These are phyloP conservation scores for Pseudogymnoascus pannorum DNA, from an alignment of 2,329 filamentous ascomycete species.

Conservation along the genomic window DNA sequence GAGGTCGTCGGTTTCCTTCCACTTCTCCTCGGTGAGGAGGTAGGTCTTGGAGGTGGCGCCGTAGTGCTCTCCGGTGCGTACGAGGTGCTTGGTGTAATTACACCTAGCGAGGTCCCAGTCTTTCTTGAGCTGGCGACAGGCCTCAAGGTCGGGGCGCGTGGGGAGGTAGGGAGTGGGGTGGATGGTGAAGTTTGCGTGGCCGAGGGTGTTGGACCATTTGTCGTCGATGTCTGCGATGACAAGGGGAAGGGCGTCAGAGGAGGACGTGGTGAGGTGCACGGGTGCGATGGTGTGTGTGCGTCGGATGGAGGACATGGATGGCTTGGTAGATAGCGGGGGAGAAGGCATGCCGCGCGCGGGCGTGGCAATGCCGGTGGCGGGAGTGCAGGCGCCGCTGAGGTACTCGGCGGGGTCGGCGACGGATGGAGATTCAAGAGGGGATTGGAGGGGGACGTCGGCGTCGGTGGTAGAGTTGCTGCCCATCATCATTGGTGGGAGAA, in stretches of 20 bases:
- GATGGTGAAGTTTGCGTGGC: slow-evolving; percentile 91
- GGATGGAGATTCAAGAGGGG: slow-evolving; percentile 79
- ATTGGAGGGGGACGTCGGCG: slow-evolving; percentile 55
- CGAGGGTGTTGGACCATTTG: slow-evolving; percentile 76
- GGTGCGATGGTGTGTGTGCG: slow-evolving; percentile 34
- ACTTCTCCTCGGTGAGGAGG: slow-evolving; percentile 78
- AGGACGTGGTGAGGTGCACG: slow-evolving; percentile 40
- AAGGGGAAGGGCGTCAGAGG: slow-evolving; percentile 53
- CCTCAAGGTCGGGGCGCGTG: slow-evolving; percentile 44
- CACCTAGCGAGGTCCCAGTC: slow-evolving; percentile 78
- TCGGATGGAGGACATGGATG: slow-evolving; percentile 70
- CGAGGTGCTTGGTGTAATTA: slow-evolving; percentile 85
- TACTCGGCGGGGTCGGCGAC: slow-evolving; percentile 47
- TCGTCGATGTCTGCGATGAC: slow-evolving; percentile 64
- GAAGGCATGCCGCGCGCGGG: slow-evolving; percentile 44
- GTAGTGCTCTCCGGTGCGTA: slow-evolving; percentile 84
- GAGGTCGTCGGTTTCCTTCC: slow-evolving; percentile 66
- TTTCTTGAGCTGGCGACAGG: slow-evolving; percentile 57
- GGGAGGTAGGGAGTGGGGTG: slow-evolving; percentile 72
- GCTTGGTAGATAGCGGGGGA: slow-evolving; percentile 68
- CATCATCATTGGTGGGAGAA: slow-evolving; percentile 74
- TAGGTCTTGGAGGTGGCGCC: slow-evolving; percentile 85
- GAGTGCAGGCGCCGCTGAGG: not conserved
- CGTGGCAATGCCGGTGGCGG: slow-evolving; percentile 35
- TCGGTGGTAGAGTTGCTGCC: slow-evolving; percentile 33